Conservation (phyloP, 139 green algal species). For the Chlorella sp. region DNA sequence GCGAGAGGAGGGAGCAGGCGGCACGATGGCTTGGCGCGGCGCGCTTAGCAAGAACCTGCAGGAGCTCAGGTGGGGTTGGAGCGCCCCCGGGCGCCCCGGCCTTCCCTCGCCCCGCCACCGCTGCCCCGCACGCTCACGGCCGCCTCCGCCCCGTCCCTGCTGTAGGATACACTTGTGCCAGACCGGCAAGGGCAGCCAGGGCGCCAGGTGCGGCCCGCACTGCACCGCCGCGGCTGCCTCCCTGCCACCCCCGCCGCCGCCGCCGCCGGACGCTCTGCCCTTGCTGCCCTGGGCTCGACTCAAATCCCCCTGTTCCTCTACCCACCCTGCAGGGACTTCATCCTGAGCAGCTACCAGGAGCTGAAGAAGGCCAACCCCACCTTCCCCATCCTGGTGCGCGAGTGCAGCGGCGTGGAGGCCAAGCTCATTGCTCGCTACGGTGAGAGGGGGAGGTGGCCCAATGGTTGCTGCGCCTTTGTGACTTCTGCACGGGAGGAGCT, state of each 20-base stretch:
- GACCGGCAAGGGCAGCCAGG: slow-evolving; percentile 69
- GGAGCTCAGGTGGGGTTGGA: slow-evolving; percentile 68
- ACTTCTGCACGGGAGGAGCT: too few species aligned
- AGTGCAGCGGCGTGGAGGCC: slow-evolving; percentile 75
- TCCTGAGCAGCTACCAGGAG: slow-evolving; percentile 81
- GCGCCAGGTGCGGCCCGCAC: slow-evolving; percentile 62
- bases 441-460: slow-evolving; percentile 30
- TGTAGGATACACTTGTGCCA: slow-evolving; percentile 86
- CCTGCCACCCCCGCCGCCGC: not conserved
- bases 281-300: too few species aligned
- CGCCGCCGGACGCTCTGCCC: not conserved
- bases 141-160: not conserved
- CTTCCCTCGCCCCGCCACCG: not conserved
- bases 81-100: too few species aligned
- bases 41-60: slow-evolving; percentile 77
- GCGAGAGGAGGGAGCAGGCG: not conserved
- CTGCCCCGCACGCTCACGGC: not conserved
- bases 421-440: slow-evolving; percentile 83
- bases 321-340: slow-evolving; percentile 75
- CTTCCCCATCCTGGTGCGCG: slow-evolving; percentile 87
- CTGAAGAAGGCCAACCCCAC: slow-evolving; percentile 90
- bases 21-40: slow-evolving; percentile 62
- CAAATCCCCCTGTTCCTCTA: too few species aligned
- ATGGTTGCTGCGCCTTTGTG: too few species aligned
- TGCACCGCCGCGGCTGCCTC: not conserved